phyloP scores from a whole-genome alignment of 2,329 filamentous ascomycete genomes.

The Ramichloridium luteum region DNA sequence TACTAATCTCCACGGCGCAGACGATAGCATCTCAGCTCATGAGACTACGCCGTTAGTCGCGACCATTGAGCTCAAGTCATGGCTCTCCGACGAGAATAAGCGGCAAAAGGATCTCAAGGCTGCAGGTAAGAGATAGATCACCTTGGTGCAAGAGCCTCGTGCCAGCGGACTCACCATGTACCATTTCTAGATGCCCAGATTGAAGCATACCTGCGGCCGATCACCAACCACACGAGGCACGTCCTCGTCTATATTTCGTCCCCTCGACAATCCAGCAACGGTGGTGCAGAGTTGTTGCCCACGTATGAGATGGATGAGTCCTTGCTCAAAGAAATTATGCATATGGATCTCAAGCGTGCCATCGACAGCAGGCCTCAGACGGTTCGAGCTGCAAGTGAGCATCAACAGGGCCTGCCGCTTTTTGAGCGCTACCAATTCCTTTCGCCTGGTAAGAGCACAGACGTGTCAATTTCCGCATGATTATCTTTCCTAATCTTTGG shows the following conservation, averaged over 20 bases:
- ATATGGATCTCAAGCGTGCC: constrained; percentile 64
- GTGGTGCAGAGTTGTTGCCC: constrained; percentile 2
- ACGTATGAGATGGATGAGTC: constrained; percentile 54
- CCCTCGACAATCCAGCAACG: not conserved
- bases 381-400: constrained; percentile 3
- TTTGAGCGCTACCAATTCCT: constrained; percentile 96
- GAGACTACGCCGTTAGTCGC: no score
- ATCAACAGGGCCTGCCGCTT: constrained; percentile 39
- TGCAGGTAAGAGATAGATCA: no score
- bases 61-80: no score
- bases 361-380: constrained; percentile 20
- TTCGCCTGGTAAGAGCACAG: constrained; percentile 58
- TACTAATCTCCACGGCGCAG: no score
- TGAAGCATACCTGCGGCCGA: constrained; percentile 1
- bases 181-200: constrained; percentile 4
- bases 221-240: constrained; percentile 9
- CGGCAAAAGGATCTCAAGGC: not conserved
- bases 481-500: not conserved
- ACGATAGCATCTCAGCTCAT: no score
- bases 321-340: constrained; percentile 46
- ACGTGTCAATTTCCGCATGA: not conserved
- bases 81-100: no score
- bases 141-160: no score
- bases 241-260: constrained; percentile 8
- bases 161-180: no score